Conservation (phyloP, 2,329 filamentous ascomycete species). For the Ciborinia camelliae region DNA sequence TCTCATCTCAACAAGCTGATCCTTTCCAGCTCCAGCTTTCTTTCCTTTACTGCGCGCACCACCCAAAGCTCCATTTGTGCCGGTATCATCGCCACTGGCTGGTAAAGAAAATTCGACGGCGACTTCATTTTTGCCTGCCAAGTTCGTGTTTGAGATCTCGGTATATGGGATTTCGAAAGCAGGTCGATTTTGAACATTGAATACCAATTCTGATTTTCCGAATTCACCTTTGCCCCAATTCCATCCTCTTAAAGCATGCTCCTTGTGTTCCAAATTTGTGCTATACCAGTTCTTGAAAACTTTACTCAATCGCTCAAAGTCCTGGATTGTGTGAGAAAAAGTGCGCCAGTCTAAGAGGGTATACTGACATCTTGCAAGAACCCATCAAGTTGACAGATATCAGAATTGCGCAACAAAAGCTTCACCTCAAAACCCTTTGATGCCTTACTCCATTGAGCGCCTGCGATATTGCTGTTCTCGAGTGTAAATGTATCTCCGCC, state of each 20-base stretch:
- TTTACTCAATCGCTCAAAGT: conserved; percentile 85
- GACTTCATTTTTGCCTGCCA: conserved; percentile 96
- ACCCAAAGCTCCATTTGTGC: conserved; percentile 69
- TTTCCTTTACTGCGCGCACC: conserved; percentile 75
- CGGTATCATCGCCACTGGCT: conserved; percentile 66
- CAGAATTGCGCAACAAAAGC: conserved; percentile 78
- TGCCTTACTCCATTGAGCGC: conserved; percentile 91
- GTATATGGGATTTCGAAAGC: conserved; percentile 97
- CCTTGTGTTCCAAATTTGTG: conserved; percentile 84
- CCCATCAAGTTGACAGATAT: conserved; percentile 89
- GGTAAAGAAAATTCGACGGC: conserved; percentile 88
- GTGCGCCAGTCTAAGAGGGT: conserved; percentile 9
- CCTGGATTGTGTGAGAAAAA: conserved; percentile 45
- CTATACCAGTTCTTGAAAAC: conserved; percentile 99
- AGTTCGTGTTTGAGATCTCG: conserved; percentile 95
- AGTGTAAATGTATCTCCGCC: conserved; percentile 93
- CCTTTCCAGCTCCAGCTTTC: conserved; percentile 82
- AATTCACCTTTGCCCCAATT: conserved; percentile 99
- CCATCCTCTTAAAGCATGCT: conserved; percentile 94
- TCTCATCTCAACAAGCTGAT: conserved; percentile 96
- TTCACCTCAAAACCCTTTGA: conserved; percentile 92
- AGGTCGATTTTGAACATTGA: conserved; percentile 95
- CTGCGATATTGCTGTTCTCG: conserved; percentile 78
- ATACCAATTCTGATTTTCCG: conserved; percentile 87
- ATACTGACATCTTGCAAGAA: conserved; percentile 74